Evolutionary conservation across 495 filamentous ascomycete species (phyloP).

Genomic region (Lepraria neglecta): DNA sequence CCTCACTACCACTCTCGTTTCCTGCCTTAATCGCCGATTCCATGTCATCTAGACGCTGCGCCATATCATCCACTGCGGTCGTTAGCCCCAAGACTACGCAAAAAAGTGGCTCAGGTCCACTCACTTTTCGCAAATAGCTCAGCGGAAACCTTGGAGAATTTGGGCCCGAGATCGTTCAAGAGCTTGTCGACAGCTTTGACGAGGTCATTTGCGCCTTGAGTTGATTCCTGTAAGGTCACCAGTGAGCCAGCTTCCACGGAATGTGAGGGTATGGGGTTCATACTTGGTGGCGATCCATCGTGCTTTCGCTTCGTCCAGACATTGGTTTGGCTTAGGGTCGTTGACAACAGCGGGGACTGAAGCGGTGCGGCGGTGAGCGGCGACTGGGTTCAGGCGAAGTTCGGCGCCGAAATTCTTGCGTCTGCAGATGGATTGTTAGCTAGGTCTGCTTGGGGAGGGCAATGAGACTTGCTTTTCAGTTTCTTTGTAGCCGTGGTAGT

Average conservation of each 20-base stretch:
- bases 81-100: conserved; percentile 9
- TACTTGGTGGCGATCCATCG: not conserved
- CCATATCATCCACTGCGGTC: conserved; percentile 86
- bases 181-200: conserved; percentile 76
- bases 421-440: too few species aligned
- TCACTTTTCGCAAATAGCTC: conserved; percentile 86
- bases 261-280: not conserved
- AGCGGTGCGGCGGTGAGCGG: too few species aligned
- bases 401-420: too few species aligned
- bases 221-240: not conserved
- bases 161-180: conserved; percentile 72
- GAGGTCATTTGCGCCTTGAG: conserved; percentile 50
- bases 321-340: too few species aligned
- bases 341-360: too few species aligned
- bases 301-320: too few species aligned
- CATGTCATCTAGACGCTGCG: conserved; percentile 76
- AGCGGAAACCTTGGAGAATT: conserved; percentile 71
- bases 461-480: too few species aligned
- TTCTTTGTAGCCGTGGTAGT: too few species aligned
- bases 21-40: conserved; percentile 62
- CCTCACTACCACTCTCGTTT: conserved; percentile 34
- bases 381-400: too few species aligned
- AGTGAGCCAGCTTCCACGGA: not conserved
- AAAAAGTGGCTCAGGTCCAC: conserved; percentile 24
- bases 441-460: too few species aligned